Percentiles rank a stretch among this genome's conserved stretches.
These are phyloP conservation scores for Termitomyces sp. DNA, from an alignment of 768 basidiomycete species.

Conservation along the genomic window DNA sequence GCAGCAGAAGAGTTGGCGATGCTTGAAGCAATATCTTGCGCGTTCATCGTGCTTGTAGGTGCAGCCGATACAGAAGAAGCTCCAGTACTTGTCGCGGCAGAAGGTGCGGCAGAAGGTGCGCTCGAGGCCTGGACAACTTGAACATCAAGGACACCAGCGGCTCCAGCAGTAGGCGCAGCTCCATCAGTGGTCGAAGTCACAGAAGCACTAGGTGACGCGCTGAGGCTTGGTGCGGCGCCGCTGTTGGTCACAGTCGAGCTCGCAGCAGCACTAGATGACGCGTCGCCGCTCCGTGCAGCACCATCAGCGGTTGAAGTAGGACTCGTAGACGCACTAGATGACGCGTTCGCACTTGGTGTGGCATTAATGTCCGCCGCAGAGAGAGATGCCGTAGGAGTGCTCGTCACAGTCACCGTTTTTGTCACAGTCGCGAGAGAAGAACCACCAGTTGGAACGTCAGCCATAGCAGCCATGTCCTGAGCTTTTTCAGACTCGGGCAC, in stretches of 20 bases:
- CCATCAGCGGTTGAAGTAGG: constrained; percentile 1
- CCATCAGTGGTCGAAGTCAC: constrained; percentile 4
- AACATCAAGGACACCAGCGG: constrained; percentile 12
- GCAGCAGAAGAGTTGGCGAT: constrained; percentile 20
- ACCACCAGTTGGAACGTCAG: constrained; percentile 8
- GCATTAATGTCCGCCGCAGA: constrained; percentile 9
- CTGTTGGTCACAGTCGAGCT: background rate
- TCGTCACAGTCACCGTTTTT: constrained; percentile 21
- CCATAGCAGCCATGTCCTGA: constrained; percentile 9
- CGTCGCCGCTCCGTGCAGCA: background rate
- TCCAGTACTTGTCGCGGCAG: background rate
- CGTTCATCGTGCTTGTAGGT: constrained; percentile 16
- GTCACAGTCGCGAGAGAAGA: constrained; percentile 19
- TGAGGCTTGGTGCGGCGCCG: background rate
- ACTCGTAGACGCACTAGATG: background rate
- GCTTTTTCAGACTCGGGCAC: constrained; percentile 26
- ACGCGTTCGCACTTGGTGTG: background rate
- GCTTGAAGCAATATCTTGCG: constrained; percentile 26
- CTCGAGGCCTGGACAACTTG: background rate
- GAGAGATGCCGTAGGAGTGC: constrained; percentile 13
- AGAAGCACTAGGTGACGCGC: background rate
- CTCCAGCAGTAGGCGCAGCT: constrained; percentile 7
- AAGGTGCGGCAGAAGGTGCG: constrained; percentile 8
- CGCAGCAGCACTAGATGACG: background rate
- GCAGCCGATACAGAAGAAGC: constrained; percentile 4